Evolutionary conservation across 768 basidiomycete species (phyloP).

Genomic region (Amanita thiersii): DNA sequence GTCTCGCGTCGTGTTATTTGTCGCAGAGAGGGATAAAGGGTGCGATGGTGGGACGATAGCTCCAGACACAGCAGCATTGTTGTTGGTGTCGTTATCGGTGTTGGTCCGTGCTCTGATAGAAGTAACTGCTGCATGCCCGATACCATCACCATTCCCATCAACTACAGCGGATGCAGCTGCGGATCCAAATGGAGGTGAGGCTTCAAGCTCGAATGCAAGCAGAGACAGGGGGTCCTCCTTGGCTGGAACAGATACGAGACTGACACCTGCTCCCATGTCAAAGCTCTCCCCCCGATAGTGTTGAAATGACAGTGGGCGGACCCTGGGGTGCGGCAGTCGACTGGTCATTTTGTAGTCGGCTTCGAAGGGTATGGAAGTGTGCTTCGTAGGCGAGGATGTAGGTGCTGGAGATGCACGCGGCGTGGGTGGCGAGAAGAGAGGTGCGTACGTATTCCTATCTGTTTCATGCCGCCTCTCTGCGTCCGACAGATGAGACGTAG

Average conservation of each 20-base stretch:
- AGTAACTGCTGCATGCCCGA: background rate
- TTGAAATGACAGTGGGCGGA: too few relatives aligned
- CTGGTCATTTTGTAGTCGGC: slow-evolving; percentile 30
- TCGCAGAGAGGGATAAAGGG: slow-evolving; percentile 1
- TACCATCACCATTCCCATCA: background rate
- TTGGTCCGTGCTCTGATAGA: background rate
- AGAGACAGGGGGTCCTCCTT: background rate
- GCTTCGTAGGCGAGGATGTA: slow-evolving; percentile 24
- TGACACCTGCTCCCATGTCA: slow-evolving; percentile 38
- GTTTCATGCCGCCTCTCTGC: too few relatives aligned
- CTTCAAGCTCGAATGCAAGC: background rate
- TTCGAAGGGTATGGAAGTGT: slow-evolving; percentile 59
- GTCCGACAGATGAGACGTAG: too few relatives aligned
- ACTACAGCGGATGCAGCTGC: slow-evolving; percentile 1
- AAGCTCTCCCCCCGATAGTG: too few relatives aligned
- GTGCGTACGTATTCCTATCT: slow-evolving; percentile 35
- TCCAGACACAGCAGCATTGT: background rate
- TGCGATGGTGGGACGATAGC: slow-evolving; percentile 2
- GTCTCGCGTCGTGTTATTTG: slow-evolving; percentile 24
- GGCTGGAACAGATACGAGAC: slow-evolving; percentile 11
- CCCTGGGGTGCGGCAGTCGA: too few relatives aligned
- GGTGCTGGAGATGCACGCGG: slow-evolving; percentile 26
- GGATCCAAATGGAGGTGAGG: background rate
- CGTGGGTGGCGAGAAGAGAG: slow-evolving; percentile 32
- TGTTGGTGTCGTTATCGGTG: slow-evolving; percentile 2